Conservation (phyloP, 805 yeast species). For the Saccharomycopsis sp. region DNA sequence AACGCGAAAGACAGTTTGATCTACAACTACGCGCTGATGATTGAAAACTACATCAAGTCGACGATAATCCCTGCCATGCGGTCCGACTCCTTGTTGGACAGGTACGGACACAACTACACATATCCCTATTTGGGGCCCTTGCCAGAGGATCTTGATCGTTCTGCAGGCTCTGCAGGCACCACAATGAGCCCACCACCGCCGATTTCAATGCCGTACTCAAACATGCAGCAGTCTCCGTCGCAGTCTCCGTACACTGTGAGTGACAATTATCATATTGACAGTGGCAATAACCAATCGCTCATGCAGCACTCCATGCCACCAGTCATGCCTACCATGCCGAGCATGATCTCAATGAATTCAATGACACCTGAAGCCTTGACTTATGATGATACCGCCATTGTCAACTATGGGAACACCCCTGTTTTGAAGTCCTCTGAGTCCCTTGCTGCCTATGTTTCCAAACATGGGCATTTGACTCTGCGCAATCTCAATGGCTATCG, state of each 20-base stretch:
- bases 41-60: slow-evolving; percentile 34
- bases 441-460: background rate
- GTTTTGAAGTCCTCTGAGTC: background rate
- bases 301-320: background rate
- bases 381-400: too few species aligned
- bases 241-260: background rate
- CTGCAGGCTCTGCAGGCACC: background rate
- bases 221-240: background rate
- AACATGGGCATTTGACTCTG: slow-evolving; percentile 1
- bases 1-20: slow-evolving; percentile 63
- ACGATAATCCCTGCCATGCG: slow-evolving; percentile 28
- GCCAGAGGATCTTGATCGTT: slow-evolving; percentile 35
- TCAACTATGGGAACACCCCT: slow-evolving; percentile 3
- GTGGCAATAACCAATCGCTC: background rate
- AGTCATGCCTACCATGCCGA: background rate
- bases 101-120: slow-evolving; percentile 26
- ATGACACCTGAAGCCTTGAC: too few species aligned
- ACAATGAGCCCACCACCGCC: background rate
- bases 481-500: background rate
- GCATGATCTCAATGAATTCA: too few species aligned
- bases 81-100: slow-evolving; percentile 22
- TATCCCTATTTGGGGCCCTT: slow-evolving; percentile 57
- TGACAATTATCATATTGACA: slow-evolving; percentile 1
- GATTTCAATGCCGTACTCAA: background rate
- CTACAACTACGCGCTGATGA: slow-evolving; percentile 53